phyloP scores from a whole-genome alignment of 768 basidiomycete species.

The Lactifluus hygrophoroides region DNA sequence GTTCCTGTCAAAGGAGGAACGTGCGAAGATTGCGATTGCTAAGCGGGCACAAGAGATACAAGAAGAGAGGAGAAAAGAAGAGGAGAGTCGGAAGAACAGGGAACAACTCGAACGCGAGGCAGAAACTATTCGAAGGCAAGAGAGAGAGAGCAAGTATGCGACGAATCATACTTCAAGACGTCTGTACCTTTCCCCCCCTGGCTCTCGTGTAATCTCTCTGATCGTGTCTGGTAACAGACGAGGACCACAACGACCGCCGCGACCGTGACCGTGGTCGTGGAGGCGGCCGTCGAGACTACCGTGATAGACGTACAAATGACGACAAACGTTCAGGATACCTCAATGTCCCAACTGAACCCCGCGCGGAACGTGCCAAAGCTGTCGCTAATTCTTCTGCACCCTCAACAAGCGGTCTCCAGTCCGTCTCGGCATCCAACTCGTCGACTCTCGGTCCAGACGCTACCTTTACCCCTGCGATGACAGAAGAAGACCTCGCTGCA shows the following conservation, averaged over 20 bases:
- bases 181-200: slow-evolving; percentile 25
- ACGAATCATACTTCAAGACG: slow-evolving; percentile 35
- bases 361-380: slow-evolving; percentile 56
- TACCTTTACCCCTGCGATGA: slow-evolving; percentile 55
- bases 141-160: slow-evolving; percentile 37
- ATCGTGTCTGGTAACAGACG: slow-evolving; percentile 26
- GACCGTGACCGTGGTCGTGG: slow-evolving; percentile 22
- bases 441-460: slow-evolving; percentile 32
- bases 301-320: slow-evolving; percentile 32
- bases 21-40: slow-evolving; percentile 80
- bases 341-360: slow-evolving; percentile 72
- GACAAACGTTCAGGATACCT: slow-evolving; percentile 42
- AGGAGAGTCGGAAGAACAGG: slow-evolving; percentile 49
- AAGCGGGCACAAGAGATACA: slow-evolving; percentile 79
- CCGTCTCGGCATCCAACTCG: slow-evolving; percentile 10
- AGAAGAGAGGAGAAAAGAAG: slow-evolving; percentile 59
- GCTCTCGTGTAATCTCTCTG: slow-evolving; percentile 4
- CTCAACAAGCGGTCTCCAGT: slow-evolving; percentile 31
- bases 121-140: slow-evolving; percentile 47
- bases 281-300: slow-evolving; percentile 28
- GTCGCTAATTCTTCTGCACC: slow-evolving; percentile 39
- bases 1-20: slow-evolving; percentile 89
- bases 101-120: slow-evolving; percentile 71
- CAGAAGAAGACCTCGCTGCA: slow-evolving; percentile 68
- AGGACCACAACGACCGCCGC: slow-evolving; percentile 29